Conservation (phyloP, 140 eudicot species). For the Senecio squalidus region DNA sequence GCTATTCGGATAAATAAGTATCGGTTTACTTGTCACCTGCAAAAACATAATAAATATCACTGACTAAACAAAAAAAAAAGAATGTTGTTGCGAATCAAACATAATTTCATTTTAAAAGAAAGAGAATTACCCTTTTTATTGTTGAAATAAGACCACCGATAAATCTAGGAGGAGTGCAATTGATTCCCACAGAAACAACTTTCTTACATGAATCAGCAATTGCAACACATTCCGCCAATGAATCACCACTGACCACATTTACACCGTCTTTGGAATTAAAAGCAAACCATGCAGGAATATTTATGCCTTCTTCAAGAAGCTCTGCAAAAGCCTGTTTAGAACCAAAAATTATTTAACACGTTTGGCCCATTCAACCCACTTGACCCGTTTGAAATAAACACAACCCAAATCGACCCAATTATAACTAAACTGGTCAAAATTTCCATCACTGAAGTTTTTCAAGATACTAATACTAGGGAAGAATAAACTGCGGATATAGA, state of each 20-base stretch:
- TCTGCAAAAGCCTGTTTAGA: constrained; percentile 64
- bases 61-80: not conserved
- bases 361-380: not conserved
- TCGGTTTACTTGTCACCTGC: constrained; percentile 73
- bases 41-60: not conserved
- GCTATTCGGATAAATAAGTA: constrained; percentile 77
- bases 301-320: constrained; percentile 74
- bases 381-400: no score
- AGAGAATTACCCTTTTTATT: constrained; percentile 35
- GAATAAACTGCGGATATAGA: constrained; percentile 9
- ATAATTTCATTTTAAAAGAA: no score
- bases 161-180: constrained; percentile 81
- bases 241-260: constrained; percentile 79
- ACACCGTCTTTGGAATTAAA: constrained; percentile 71
- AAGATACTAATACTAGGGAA: not conserved
- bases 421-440: not conserved
- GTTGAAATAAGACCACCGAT: constrained; percentile 52
- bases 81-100: not conserved
- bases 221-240: constrained; percentile 59
- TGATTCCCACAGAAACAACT: constrained; percentile 80
- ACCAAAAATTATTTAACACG: not conserved
- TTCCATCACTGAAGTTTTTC: not conserved
- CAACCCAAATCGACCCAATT: no score
- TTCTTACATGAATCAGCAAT: constrained; percentile 60
- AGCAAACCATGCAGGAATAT: constrained; percentile 83